These are phyloP conservation scores for Neodidymelliopsis sp. DNA, from an alignment of 2,329 filamentous ascomycete species.

Conservation along the genomic window DNA sequence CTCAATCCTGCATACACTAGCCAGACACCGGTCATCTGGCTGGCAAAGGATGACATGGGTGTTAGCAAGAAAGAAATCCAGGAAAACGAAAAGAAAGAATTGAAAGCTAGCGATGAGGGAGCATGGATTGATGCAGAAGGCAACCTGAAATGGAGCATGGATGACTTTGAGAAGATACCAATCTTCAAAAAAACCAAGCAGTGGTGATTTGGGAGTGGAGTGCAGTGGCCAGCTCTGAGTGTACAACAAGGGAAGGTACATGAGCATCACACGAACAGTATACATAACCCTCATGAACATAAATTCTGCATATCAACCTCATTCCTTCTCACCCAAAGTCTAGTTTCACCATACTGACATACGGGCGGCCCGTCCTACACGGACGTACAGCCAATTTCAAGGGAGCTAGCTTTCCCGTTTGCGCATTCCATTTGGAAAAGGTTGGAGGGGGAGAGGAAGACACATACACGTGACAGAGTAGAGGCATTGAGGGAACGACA, in stretches of 20 bases:
- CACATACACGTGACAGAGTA: neutral
- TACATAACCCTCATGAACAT: too few relatives aligned
- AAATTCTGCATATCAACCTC: too few relatives aligned
- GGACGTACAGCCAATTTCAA: too few relatives aligned
- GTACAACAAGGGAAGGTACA: too few relatives aligned
- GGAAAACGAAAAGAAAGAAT: constrained; percentile 39
- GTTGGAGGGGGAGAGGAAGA: constrained; percentile 1
- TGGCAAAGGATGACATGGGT: constrained; percentile 43
- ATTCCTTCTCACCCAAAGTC: too few relatives aligned
- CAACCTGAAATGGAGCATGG: constrained; percentile 38
- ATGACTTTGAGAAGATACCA: constrained; percentile 43
- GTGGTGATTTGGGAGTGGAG: constrained; percentile 30
- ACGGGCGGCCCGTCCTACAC: too few relatives aligned
- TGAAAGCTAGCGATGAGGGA: constrained; percentile 42
- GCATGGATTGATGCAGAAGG: constrained; percentile 46
- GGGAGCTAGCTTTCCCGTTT: constrained; percentile 8
- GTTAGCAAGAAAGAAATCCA: constrained; percentile 42
- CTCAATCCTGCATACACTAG: constrained; percentile 46
- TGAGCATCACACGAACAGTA: too few relatives aligned
- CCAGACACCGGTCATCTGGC: constrained; percentile 44
- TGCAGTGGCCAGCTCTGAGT: too few relatives aligned
- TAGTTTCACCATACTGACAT: too few relatives aligned
- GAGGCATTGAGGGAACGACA: neutral
- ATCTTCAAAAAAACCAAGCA: constrained; percentile 41
- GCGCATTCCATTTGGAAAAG: constrained; percentile 1